Base-by-base conservation (phyloP, 2,329 filamentous ascomycete genomes). In the Fusarium tjaetaba region DNA sequence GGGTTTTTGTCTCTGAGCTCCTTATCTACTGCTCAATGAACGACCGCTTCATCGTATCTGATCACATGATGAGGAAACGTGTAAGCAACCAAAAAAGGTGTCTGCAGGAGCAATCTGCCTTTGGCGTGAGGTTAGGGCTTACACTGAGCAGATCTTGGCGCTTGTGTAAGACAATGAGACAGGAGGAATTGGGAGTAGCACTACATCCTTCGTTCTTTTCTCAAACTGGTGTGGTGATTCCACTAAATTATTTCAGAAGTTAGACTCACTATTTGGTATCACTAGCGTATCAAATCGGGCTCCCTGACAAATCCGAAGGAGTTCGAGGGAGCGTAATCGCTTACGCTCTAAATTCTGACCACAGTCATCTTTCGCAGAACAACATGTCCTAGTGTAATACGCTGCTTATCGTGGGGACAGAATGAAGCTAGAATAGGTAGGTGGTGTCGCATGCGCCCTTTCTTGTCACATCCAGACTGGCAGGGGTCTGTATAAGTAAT, bases 311-410 rank as follows among this genome's bases (percentile, higher is more conserved):
- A 26, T 10, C 14, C 18, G 24, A 38, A 13, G 49, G 32, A 38
- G 32, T 26, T 28, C 20, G 24, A 10, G 7, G 18, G 10, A 53
- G 32, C 49, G 49, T 38, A 38, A 38, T 53, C 18, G 24, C 49
- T 41, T 51, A 59, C 43, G 32, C 24, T 22, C 61, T 61, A 51
- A 64, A 61, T 61, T 64, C 38, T 64, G 32, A 64, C 61, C n/a
- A 28, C 13, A 32, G 18, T 41, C 24, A 13, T 61, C 43, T 10
- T n/a, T 7, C 11, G 3, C 7, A 52, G 30, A 52, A 34, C 16
- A 20, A 16, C 36, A 16, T 38, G 38, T 59, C 32, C 15, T 9
- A 15, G 24, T 11, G 32, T 22, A 24, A 32, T 46, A 51, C 53
- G 24, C 41, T 34, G 52, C 52, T 63, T 63, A 63, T 60, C 22